Conservation (phyloP, 1,284 basidiomycete genomes). For the Cerioporus squamosus region DNA sequence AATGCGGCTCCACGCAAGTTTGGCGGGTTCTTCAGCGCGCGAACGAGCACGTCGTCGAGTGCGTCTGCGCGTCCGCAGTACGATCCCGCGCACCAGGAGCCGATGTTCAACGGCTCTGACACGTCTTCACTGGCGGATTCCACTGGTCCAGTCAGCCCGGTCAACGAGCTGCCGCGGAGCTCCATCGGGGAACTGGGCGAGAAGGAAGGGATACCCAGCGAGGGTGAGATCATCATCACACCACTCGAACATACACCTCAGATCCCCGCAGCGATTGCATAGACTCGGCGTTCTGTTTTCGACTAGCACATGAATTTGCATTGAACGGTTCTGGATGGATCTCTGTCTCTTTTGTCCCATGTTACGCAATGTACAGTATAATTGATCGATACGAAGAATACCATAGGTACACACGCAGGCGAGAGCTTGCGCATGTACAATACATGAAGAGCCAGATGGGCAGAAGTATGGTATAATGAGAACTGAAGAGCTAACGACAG, state of each 20-base stretch:
- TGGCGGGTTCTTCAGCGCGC: conserved; percentile 68
- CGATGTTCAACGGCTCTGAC: conserved; percentile 40
- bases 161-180: conserved; percentile 17
- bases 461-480: too few species aligned
- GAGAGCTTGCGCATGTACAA: too few species aligned
- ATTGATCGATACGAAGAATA: neutral
- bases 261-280: conserved; percentile 1
- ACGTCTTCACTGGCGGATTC: conserved; percentile 41
- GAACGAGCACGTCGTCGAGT: conserved; percentile 54
- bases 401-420: too few species aligned
- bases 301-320: neutral
- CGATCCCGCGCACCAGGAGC: conserved; percentile 30
- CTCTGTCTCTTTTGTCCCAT: neutral
- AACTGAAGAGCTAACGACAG: too few species aligned
- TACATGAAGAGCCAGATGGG: too few species aligned
- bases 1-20: conserved; percentile 60
- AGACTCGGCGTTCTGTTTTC: neutral
- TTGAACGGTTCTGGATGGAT: neutral
- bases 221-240: neutral
- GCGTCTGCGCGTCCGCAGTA: conserved; percentile 27
- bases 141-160: conserved; percentile 40
- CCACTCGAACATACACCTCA: neutral
- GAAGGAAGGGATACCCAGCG: neutral
- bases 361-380: neutral
- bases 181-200: neutral